Evolutionary conservation across 805 yeast species (phyloP).

Genomic region (Wickerhamomyces queroliae): DNA sequence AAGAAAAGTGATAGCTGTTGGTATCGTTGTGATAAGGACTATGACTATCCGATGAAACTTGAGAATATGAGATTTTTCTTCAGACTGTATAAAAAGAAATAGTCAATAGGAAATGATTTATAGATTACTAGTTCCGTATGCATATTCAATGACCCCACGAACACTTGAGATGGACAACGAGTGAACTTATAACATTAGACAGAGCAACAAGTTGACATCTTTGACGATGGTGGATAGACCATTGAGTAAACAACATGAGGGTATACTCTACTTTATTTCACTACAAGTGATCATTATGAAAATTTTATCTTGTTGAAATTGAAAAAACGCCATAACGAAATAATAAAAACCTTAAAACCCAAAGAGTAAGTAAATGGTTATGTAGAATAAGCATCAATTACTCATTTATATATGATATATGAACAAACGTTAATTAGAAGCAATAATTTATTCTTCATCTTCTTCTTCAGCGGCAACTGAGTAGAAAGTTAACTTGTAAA

Average conservation of each 20-base stretch:
- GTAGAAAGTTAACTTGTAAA: constrained; percentile 98
- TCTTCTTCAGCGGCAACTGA: constrained; percentile 96
- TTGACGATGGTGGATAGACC: no score
- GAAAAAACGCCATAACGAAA: constrained; percentile 14
- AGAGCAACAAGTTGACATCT: neutral
- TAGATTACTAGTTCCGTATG: neutral
- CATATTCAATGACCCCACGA: neutral
- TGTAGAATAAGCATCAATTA: constrained; percentile 13
- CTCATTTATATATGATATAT: neutral
- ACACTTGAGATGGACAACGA: neutral
- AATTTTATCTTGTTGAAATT: constrained; percentile 15
- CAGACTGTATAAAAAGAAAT: constrained; percentile 59
- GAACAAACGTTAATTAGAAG: constrained; percentile 1
- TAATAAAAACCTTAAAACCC: constrained; percentile 12
- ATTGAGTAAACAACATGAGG: no score
- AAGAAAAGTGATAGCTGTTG: constrained; percentile 71
- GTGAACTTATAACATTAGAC: constrained; percentile 2
- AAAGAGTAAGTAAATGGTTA: constrained; percentile 11
- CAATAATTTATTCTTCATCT: constrained; percentile 74
- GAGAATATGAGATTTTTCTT: constrained; percentile 88
- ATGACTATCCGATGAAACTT: constrained; percentile 60
- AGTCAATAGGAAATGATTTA: neutral
- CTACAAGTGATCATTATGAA: neutral
- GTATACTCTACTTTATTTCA: no score
- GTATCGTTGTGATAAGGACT: constrained; percentile 55